Percentiles rank a stretch among this genome's conserved stretches.
phyloP scores from a whole-genome alignment of 345 rosid genomes.

The Lenwebbia sp. region DNA sequence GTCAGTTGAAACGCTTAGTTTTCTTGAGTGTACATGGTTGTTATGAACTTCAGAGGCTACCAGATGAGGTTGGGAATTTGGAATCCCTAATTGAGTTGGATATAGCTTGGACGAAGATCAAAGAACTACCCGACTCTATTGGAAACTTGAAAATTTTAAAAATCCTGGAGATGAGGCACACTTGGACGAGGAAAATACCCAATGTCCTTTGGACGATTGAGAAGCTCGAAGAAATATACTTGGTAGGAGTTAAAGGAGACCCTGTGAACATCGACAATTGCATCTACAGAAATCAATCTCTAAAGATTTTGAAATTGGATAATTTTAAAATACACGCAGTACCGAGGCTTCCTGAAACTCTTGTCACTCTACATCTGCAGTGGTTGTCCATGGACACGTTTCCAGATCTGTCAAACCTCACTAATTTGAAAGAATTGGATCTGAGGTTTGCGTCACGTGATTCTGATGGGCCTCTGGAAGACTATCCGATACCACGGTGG shows the following conservation, averaged over 20 bases:
- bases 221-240: neutral
- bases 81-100: too few species aligned
- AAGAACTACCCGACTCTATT: too few species aligned
- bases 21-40: too few species aligned
- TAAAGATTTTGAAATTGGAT: fast-evolving
- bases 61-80: neutral
- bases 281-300: fast-evolving
- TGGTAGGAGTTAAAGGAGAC: too few species aligned
- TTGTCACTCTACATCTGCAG: fast-evolving
- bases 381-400: neutral
- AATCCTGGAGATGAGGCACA: fast-evolving
- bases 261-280: neutral
- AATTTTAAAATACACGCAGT: fast-evolving
- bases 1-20: too few species aligned
- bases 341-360: neutral
- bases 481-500: neutral
- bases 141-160: neutral
- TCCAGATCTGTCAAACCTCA: neutral
- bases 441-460: fast-evolving
- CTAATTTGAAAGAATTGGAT: neutral
- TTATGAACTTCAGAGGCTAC: too few species aligned
- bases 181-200: fast-evolving
- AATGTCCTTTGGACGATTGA: fast-evolving
- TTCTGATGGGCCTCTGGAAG: neutral
- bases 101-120: too few species aligned